Conservation (phyloP, 257 asterid genomes). For the Nicotiana otophora region DNA sequence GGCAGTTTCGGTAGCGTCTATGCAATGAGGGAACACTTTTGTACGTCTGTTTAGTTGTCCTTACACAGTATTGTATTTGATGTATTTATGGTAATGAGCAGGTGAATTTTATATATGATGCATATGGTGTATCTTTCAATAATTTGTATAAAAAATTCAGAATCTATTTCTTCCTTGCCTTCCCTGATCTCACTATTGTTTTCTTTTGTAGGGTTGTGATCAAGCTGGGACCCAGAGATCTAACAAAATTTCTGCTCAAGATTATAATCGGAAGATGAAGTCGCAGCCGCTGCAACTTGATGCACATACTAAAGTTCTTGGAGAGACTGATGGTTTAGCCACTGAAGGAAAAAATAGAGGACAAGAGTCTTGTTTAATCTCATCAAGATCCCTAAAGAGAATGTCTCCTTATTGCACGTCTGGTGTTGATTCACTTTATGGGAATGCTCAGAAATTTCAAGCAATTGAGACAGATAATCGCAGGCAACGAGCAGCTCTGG, state of each 20-base stretch:
- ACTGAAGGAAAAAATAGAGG: constrained; percentile 15
- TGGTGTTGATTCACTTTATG: constrained; percentile 35
- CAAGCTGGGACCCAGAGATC: constrained; percentile 12
- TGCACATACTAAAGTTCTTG: constrained; percentile 24
- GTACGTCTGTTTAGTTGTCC: not conserved
- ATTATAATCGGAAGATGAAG: constrained; percentile 25
- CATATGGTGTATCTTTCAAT: not conserved
- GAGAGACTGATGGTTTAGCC: constrained; percentile 17
- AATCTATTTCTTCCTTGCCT: not conserved
- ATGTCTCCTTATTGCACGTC: constrained; percentile 39
- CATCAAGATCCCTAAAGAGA: constrained; percentile 52
- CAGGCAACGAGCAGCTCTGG: constrained; percentile 26
- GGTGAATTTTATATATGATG: not conserved
- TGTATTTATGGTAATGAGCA: not conserved
- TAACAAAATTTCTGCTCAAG: constrained; percentile 37
- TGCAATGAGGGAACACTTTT: not conserved
- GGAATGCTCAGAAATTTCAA: constrained; percentile 32
- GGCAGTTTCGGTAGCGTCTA: not conserved
- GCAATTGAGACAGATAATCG: constrained; percentile 39
- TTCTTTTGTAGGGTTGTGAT: constrained; percentile 36
- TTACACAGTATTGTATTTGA: not conserved
- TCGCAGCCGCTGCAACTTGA: constrained; percentile 25
- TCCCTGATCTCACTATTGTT: constrained; percentile 15
- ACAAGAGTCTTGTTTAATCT: constrained; percentile 30
- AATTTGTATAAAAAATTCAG: not conserved